Percentiles rank a stretch among this genome's conserved stretches.
These are phyloP conservation scores for Trichoderma gamsii DNA, from an alignment of 495 filamentous ascomycete species.

Conservation along the genomic window DNA sequence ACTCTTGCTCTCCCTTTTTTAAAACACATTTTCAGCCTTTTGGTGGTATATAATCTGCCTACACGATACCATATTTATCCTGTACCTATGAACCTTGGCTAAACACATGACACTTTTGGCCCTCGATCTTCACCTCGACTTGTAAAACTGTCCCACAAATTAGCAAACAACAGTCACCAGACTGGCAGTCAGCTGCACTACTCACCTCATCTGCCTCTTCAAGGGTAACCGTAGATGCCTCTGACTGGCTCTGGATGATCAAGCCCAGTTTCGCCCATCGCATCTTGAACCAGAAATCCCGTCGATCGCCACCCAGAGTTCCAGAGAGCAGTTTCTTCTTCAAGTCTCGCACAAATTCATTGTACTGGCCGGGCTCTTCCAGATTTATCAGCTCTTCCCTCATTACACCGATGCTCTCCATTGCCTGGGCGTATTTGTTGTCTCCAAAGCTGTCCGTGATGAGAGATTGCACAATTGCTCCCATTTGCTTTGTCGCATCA, in stretches of 20 bases:
- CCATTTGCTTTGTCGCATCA: slow-evolving; percentile 70
- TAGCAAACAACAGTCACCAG: slow-evolving; percentile 8
- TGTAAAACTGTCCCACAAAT: slow-evolving; percentile 17
- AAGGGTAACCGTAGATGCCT: slow-evolving; percentile 56
- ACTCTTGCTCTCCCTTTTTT: too few relatives aligned
- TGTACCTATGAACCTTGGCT: too few relatives aligned
- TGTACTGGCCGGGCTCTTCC: slow-evolving; percentile 73
- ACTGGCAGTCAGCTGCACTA: not conserved
- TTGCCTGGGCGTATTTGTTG: slow-evolving; percentile 62
- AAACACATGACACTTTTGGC: not conserved
- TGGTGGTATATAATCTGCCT: not conserved
- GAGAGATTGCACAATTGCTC: slow-evolving; percentile 58
- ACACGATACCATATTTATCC: not conserved
- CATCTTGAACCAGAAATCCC: slow-evolving; percentile 76
- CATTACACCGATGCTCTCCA: slow-evolving; percentile 72
- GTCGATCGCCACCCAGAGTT: slow-evolving; percentile 72
- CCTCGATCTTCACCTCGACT: slow-evolving; percentile 2
- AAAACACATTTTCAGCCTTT: not conserved
- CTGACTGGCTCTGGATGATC: slow-evolving; percentile 56
- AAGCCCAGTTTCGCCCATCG: slow-evolving; percentile 62
- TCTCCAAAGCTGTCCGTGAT: slow-evolving; percentile 71
- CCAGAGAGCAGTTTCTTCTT: slow-evolving; percentile 66
- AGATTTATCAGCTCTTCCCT: slow-evolving; percentile 68
- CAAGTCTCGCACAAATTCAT: slow-evolving; percentile 62
- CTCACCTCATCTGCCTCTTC: slow-evolving; percentile 61